Evolutionary conservation across 2,329 filamentous ascomycete genomes (phyloP).

Genomic region (Trichoderma asperellum): DNA sequence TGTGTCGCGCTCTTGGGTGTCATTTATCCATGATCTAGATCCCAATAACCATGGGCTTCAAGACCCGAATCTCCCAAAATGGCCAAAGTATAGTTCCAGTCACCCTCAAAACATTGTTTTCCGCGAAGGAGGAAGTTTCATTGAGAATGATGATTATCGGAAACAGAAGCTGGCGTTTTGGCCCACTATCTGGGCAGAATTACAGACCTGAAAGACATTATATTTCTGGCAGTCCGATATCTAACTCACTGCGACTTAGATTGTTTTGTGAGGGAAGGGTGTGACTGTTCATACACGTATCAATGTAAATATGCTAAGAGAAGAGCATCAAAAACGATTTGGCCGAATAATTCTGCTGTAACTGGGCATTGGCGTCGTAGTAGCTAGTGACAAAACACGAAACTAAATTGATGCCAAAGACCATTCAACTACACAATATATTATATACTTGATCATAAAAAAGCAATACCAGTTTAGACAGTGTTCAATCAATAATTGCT

Average conservation of each 20-base stretch:
- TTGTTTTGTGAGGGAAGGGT: background rate
- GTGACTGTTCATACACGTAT: background rate
- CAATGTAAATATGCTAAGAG: background rate
- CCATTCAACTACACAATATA: background rate
- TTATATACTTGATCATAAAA: background rate
- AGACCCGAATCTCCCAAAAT: slow-evolving; percentile 11
- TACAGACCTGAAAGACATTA: background rate
- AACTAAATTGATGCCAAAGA: background rate
- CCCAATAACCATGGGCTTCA: background rate
- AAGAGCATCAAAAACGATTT: background rate
- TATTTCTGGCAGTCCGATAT: background rate
- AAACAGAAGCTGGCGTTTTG: slow-evolving; percentile 7
- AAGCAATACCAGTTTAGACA: background rate
- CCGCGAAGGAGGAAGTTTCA: slow-evolving; percentile 3
- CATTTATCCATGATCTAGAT: slow-evolving; percentile 5
- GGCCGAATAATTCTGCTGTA: background rate
- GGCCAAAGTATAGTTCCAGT: background rate
- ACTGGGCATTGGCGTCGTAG: background rate
- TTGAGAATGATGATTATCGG: slow-evolving; percentile 12
- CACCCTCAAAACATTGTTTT: slow-evolving; percentile 10
- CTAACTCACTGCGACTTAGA: background rate
- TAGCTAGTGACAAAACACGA: background rate
- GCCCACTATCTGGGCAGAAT: slow-evolving; percentile 1
- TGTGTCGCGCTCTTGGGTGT: slow-evolving; percentile 10
- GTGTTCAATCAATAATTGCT: background rate